Evolutionary conservation across 495 filamentous ascomycete genomes (phyloP).

Genomic region (Penicillium lividum): DNA sequence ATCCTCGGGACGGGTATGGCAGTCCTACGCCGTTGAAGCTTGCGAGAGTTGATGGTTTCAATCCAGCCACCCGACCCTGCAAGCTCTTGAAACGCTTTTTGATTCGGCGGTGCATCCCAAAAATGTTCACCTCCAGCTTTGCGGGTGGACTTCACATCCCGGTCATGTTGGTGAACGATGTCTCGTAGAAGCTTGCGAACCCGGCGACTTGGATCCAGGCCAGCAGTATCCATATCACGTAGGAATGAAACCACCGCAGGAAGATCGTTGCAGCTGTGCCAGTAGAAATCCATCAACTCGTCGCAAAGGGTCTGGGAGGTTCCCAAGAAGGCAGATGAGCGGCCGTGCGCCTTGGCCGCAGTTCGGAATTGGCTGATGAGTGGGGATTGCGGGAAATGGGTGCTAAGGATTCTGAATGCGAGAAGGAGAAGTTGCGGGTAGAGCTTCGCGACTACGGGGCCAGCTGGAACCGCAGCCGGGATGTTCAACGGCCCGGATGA

Average conservation of each 20-base stretch:
- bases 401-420: slow-evolving; percentile 64
- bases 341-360: slow-evolving; percentile 68
- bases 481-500: slow-evolving; percentile 27
- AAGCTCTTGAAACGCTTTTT: slow-evolving; percentile 34
- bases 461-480: slow-evolving; percentile 38
- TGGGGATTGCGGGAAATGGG: slow-evolving; percentile 59
- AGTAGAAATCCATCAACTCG: slow-evolving; percentile 64
- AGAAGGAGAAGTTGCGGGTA: slow-evolving; percentile 66
- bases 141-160: slow-evolving; percentile 20
- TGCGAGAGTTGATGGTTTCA: slow-evolving; percentile 3
- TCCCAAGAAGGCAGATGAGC: slow-evolving; percentile 70
- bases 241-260: slow-evolving; percentile 61
- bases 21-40: neutral
- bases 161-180: slow-evolving; percentile 28
- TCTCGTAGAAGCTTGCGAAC: slow-evolving; percentile 53
- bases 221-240: slow-evolving; percentile 74
- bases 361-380: slow-evolving; percentile 66
- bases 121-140: slow-evolving; percentile 24
- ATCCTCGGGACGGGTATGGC: neutral
- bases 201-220: slow-evolving; percentile 60
- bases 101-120: slow-evolving; percentile 44
- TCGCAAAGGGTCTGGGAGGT: slow-evolving; percentile 74
- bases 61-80: slow-evolving; percentile 34
- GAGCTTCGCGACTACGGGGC: slow-evolving; percentile 61
- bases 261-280: slow-evolving; percentile 63